Base-by-base conservation (phyloP, 2,329 filamentous ascomycete genomes). In the Paracamarosporium sp. region DNA sequence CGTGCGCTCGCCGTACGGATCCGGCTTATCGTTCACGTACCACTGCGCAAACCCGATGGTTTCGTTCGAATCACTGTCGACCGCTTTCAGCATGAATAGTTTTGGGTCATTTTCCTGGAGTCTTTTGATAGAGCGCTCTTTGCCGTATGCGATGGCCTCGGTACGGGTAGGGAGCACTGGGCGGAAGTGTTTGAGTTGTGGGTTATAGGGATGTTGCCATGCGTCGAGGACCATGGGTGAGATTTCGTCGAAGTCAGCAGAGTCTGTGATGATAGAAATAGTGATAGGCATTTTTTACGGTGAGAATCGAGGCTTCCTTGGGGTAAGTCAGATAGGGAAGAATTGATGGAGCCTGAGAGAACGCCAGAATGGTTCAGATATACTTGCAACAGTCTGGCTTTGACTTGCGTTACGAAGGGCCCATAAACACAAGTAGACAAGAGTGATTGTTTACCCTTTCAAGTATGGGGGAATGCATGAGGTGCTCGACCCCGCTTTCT, bases 181-280 rank as follows among this genome's bases (percentile, higher is more conserved):
- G 4, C 65, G 56, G 57, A 70, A 70, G 50, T 70, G 67, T 48
- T 70, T 68, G 25, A 70, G 64, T 50, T 68, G 66, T 0, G 67
- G 67, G 40, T 70, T 70, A 51, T 63, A 62, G 20, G 67, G 65
- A 4, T 28, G n/a, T 11, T 54, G 56, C 65, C 65, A 70, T n/a
- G 53, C 64, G 15, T 63, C 57, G 56, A 64, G 55, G 51, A 65
- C 63, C 54, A 67, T 58, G 36, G 63, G 59, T 15, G 31, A 33
- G 27, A 70, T 62, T 25, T 59, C 27, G 17, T 52, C 31, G 50
- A 68, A 62, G 50, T 68, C 65, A 0, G 40, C 20, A 27, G 54
- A 53, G 22, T 40, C 30, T 5, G 53, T 56, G 41, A 66, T 60
- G 15, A 41, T 30, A 20, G 55, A 48, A 20, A 64, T 4, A 12